phyloP scores from a whole-genome alignment of 257 asterid genomes.

The Penstemon davidsonii region DNA sequence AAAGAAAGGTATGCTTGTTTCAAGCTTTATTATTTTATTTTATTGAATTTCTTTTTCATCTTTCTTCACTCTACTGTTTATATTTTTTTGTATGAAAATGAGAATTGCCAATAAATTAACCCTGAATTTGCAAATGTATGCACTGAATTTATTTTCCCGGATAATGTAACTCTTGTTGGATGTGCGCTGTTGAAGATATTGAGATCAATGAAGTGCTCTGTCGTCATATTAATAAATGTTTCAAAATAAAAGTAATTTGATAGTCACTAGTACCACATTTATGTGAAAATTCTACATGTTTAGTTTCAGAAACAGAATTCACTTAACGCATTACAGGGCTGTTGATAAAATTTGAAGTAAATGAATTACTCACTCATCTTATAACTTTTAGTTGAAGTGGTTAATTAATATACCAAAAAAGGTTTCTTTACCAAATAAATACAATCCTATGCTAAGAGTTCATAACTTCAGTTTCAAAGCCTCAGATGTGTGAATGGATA shows the following conservation, averaged over 20 bases:
- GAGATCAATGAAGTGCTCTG: neutral
- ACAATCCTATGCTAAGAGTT: too few relatives aligned
- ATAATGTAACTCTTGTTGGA: neutral
- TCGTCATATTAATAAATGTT: neutral
- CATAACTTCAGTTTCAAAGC: too few relatives aligned
- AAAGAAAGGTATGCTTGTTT: constrained; percentile 75
- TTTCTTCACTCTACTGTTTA: neutral
- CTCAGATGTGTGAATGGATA: too few relatives aligned
- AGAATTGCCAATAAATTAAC: constrained; percentile 8
- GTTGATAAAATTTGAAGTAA: too few relatives aligned
- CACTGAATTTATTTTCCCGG: constrained; percentile 3
- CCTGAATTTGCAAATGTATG: constrained; percentile 11
- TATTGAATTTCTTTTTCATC: neutral
- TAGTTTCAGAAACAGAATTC: too few relatives aligned
- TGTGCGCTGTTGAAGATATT: neutral
- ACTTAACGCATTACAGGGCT: too few relatives aligned
- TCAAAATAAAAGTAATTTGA: neutral
- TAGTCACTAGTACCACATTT: neutral
- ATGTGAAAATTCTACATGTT: neutral
- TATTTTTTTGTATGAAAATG: constrained; percentile 5
- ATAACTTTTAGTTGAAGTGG: too few relatives aligned
- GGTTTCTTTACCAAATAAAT: too few relatives aligned
- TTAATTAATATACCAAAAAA: too few relatives aligned
- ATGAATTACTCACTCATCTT: too few relatives aligned
- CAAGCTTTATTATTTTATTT: constrained; percentile 3